Evolutionary conservation across 225 moss, liverwort and hornwort genomes (phyloP).

Genomic region (Neckera pumila): DNA sequence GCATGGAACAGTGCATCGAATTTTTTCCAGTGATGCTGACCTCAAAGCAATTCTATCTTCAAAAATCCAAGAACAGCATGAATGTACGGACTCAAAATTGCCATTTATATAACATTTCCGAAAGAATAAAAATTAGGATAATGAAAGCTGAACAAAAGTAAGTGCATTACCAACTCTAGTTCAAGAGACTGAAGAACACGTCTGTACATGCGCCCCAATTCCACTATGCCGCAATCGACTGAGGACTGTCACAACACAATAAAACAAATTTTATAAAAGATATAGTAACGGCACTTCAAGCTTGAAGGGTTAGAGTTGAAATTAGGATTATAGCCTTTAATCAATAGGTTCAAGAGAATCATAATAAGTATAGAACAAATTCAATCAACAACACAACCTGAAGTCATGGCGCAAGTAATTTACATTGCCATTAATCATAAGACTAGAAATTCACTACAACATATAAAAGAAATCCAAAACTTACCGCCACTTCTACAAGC

Average conservation of each 20-base stretch:
- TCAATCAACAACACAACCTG: neutral
- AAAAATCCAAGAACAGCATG: neutral
- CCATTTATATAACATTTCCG: neutral
- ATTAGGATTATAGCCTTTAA: neutral
- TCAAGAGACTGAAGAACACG: constrained; percentile 55
- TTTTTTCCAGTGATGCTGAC: neutral
- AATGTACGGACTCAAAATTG: neutral
- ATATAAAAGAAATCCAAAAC: neutral
- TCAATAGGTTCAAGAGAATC: neutral
- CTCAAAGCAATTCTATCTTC: neutral
- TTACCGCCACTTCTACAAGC: constrained; percentile 83
- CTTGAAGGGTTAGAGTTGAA: neutral
- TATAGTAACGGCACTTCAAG: neutral
- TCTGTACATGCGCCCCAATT: constrained; percentile 88
- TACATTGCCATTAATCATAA: neutral
- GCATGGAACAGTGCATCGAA: neutral
- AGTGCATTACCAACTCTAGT: constrained; percentile 46
- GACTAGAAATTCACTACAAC: neutral
- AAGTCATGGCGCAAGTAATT: neutral
- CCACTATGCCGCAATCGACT: constrained; percentile 67
- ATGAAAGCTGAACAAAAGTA: neutral
- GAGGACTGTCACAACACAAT: constrained; percentile 41
- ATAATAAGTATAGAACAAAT: neutral
- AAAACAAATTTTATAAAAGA: neutral
- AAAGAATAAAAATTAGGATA: neutral